phyloP scores from a whole-genome alignment of 2,329 filamentous ascomycete species.

The Talaromyces sp. region DNA sequence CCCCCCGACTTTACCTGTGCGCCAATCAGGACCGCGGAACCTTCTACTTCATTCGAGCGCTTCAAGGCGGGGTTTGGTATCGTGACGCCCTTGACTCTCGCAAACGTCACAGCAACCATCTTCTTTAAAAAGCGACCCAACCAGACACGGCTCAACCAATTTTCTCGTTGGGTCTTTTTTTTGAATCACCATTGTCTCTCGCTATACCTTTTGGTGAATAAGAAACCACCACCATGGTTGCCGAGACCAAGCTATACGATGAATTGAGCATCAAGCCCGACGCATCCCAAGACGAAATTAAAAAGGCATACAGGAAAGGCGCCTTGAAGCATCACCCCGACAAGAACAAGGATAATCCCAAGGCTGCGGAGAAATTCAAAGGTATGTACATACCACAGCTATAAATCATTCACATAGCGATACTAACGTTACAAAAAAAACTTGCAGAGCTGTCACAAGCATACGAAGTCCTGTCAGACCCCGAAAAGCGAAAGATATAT shows the following conservation, averaged over 20 bases:
- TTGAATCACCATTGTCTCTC: background rate
- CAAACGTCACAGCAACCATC: slow-evolving; percentile 8
- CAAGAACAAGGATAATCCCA: slow-evolving; percentile 91
- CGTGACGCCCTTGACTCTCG: background rate
- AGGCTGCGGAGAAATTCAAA: slow-evolving; percentile 91
- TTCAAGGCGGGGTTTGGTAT: background rate
- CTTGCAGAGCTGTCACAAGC: slow-evolving; percentile 79
- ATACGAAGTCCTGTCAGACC: slow-evolving; percentile 95
- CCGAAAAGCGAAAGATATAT: slow-evolving; percentile 93
- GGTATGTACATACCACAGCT: slow-evolving; percentile 34
- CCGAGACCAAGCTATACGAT: slow-evolving; percentile 95
- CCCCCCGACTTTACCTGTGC: background rate
- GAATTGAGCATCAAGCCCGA: slow-evolving; percentile 71
- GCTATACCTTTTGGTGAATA: background rate
- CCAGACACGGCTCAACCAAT: background rate
- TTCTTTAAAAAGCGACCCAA: background rate
- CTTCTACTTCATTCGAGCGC: slow-evolving; percentile 33
- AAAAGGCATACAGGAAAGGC: slow-evolving; percentile 80
- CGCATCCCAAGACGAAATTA: slow-evolving; percentile 89
- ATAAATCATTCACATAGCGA: background rate
- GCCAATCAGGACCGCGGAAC: slow-evolving; percentile 18
- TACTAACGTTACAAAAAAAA: slow-evolving; percentile 13
- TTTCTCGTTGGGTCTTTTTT: background rate
- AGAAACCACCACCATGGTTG: slow-evolving; percentile 63
- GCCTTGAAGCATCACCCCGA: slow-evolving; percentile 93